Evolutionary conservation across 1,284 basidiomycete species (phyloP).

Genomic region (Gomphus sp.): DNA sequence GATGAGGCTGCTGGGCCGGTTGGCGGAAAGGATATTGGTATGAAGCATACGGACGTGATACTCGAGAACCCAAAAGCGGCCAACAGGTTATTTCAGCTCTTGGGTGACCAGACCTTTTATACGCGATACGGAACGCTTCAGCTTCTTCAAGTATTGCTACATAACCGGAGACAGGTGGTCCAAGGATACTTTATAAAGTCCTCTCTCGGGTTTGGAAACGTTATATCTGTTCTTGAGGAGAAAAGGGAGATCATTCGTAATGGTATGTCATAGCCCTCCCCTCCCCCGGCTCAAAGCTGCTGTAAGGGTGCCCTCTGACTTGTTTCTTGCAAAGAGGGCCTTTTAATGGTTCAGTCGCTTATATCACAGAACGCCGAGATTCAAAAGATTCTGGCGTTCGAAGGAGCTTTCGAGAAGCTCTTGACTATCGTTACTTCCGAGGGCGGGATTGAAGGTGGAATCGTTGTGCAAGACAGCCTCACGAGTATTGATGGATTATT

Average conservation of each 20-base stretch:
- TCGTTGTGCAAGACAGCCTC: conserved; percentile 82
- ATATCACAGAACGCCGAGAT: conserved; percentile 87
- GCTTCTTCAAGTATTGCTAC: conserved; percentile 70
- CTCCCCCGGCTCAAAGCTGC: not conserved
- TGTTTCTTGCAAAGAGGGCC: conserved; percentile 45
- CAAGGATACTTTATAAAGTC: conserved; percentile 88
- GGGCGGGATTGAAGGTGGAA: conserved; percentile 87
- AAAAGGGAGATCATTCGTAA: conserved; percentile 78
- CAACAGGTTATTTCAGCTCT: conserved; percentile 71
- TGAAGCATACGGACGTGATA: conserved; percentile 65
- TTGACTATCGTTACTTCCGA: conserved; percentile 85
- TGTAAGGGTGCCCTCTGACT: not conserved
- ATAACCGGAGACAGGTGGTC: conserved; percentile 70
- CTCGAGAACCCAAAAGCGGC: conserved; percentile 63
- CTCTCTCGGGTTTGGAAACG: conserved; percentile 40
- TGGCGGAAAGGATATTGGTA: conserved; percentile 52
- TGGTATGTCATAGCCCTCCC: conserved; percentile 51
- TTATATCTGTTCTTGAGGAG: conserved; percentile 72
- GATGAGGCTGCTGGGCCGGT: conserved; percentile 13
- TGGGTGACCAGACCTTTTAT: conserved; percentile 77
- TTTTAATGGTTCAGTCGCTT: conserved; percentile 77
- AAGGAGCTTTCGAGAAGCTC: conserved; percentile 93
- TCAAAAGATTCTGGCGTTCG: conserved; percentile 95
- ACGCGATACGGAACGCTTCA: conserved; percentile 83
- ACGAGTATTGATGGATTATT: conserved; percentile 79